These are phyloP conservation scores for Dryas alaskensis DNA, from an alignment of 306 rosid genomes.

Conservation along the genomic window DNA sequence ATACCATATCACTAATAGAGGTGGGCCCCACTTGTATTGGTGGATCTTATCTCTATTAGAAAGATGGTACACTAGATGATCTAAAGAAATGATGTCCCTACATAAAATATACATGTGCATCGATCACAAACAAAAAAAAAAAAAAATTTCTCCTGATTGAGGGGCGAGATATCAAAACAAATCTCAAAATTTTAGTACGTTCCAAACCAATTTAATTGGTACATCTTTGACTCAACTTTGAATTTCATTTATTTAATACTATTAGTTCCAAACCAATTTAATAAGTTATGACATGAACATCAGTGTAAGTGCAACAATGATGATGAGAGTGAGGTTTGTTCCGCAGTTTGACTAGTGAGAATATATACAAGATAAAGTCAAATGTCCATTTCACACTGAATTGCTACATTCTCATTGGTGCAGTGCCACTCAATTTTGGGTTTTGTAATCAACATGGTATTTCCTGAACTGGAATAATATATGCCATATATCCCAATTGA, in stretches of 20 bases:
- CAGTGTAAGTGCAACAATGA: slow-evolving; percentile 1
- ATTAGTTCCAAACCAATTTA: background rate
- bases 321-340: slow-evolving; percentile 18
- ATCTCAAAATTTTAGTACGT: background rate
- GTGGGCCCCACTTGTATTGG: too few relatives aligned
- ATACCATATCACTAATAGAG: too few relatives aligned
- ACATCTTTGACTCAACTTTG: too few relatives aligned
- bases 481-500: background rate
- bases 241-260: background rate
- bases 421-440: background rate
- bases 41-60: too few relatives aligned
- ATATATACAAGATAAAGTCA: background rate
- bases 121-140: too few relatives aligned
- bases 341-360: slow-evolving; percentile 5
- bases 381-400: slow-evolving; percentile 23
- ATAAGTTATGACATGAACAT: background rate
- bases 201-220: too few relatives aligned
- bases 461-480: slow-evolving; percentile 1
- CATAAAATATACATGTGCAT: too few relatives aligned
- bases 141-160: too few relatives aligned
- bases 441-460: background rate
- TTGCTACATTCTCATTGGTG: slow-evolving; percentile 9
- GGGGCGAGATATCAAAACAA: background rate
- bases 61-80: too few relatives aligned
- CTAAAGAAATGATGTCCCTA: too few relatives aligned